A percentile compares a stretch with the other conserved stretches of the same genome.
Evolutionary conservation across 1,284 basidiomycete species (phyloP).

Genomic region (Phaffia rhodozyma): DNA sequence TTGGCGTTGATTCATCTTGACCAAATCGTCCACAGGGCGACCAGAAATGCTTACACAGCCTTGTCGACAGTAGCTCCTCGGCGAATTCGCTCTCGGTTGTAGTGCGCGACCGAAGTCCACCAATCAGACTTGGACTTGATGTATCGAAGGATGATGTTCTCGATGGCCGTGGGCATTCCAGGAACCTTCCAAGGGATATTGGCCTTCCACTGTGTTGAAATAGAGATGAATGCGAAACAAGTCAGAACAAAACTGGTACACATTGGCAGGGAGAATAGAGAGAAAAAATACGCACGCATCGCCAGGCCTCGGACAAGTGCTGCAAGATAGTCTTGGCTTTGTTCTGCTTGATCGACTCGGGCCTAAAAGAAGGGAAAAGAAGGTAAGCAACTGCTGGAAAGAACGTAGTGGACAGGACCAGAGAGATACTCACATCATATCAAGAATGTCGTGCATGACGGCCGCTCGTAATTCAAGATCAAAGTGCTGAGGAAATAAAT

Average conservation of each 20-base stretch:
- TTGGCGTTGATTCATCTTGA: conserved; percentile 88
- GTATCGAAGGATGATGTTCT: conserved; percentile 97
- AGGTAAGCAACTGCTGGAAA: conserved; percentile 3
- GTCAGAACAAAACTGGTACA: neutral
- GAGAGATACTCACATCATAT: conserved; percentile 41
- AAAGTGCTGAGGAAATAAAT: conserved; percentile 49
- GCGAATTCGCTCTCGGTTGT: conserved; percentile 45
- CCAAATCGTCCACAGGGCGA: conserved; percentile 25
- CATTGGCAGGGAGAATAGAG: neutral
- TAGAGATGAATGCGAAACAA: neutral
- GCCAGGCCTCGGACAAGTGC: conserved; percentile 93
- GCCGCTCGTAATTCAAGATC: conserved; percentile 95
- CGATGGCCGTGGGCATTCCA: conserved; percentile 95
- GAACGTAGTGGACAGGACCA: neutral
- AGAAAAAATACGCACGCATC: conserved; percentile 31
- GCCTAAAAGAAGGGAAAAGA: conserved; percentile 54
- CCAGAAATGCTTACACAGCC: conserved; percentile 47
- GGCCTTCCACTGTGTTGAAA: conserved; percentile 74
- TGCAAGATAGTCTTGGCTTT: conserved; percentile 98
- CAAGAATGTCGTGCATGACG: conserved; percentile 98
- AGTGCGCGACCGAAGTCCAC: conserved; percentile 82
- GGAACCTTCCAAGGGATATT: conserved; percentile 55
- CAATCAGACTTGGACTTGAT: conserved; percentile 99
- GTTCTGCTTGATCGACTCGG: conserved; percentile 96
- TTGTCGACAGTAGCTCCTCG: conserved; percentile 98